Evolutionary conservation across 2,329 filamentous ascomycete genomes (phyloP), one percentile per base, ranked within the genome.

Genomic region (Cladosporium velox): DNA sequence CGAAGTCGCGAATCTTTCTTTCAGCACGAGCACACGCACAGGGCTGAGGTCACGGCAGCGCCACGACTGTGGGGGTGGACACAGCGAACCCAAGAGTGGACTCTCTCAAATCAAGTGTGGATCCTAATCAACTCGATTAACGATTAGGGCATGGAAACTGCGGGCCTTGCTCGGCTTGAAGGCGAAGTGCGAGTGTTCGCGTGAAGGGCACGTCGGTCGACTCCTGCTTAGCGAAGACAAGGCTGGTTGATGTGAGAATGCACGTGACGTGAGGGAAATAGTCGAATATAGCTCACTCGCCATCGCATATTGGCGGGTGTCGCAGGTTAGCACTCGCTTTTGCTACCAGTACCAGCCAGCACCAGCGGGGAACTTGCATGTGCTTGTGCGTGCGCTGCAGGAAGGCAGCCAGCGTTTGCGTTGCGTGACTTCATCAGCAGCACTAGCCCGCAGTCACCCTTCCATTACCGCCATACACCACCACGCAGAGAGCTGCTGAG

Each of bases 351-450:
- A 7, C 34, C 34, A 35, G 18, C 30, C 51, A 32, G 51, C n/a
- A 21, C 18, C 38, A n/a, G 60, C 60, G 60, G 60, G 60, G 60
- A 60, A 60, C 2, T 15, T 49, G 41, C 58, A 63, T 49, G 44
- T 54, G 60, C 60, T 18, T 32, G 44, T 11, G 51, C 15, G 51
- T 30, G 26, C 3, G 51, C 47, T 54, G 58, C 58, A 60, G 58
- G 49, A 30, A 54, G 49, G 24, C 49, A 30, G 58, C 41, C 11
- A 28, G 38, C 58, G n/a, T 47, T 47, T 47, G 58, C 58, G 18
- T 32, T 63, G 49, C 38, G 38, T 61, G 59, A 63, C 60, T 63
- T 63, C 60, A 63, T 28, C 55, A 58, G 24, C 41, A 30, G 28
- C 52, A 24, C 28, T 34, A 54, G 51, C 30, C 54, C 54, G 32